phyloP scores from a whole-genome alignment of 768 basidiomycete genomes.

The Nevesoporus exiguus region DNA sequence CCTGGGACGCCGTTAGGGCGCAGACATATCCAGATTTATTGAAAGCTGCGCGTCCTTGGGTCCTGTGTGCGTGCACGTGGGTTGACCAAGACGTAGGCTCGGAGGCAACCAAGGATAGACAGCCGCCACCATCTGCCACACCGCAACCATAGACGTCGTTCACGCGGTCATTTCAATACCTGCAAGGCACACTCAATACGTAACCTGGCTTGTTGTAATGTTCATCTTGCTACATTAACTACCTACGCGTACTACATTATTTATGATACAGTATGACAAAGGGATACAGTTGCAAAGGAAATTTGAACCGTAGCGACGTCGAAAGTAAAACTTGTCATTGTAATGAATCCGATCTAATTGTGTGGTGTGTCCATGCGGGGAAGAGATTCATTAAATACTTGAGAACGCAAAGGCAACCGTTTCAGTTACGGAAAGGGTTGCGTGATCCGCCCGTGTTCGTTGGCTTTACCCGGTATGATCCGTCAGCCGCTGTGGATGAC shows the following conservation, averaged over 20 bases:
- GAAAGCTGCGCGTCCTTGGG: slow-evolving; percentile 16
- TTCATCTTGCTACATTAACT: slow-evolving; percentile 25
- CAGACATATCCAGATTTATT: slow-evolving; percentile 21
- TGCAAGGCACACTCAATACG: slow-evolving; percentile 9
- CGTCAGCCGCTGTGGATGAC: slow-evolving; percentile 30
- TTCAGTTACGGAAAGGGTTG: slow-evolving; percentile 52
- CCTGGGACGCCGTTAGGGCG: slow-evolving; percentile 19
- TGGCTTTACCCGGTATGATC: slow-evolving; percentile 42
- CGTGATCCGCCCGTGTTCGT: slow-evolving; percentile 43
- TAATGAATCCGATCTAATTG: slow-evolving; percentile 19
- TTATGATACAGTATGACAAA: slow-evolving; percentile 16
- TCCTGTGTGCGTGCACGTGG: slow-evolving; percentile 30
- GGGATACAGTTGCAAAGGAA: slow-evolving; percentile 13
- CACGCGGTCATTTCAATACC: slow-evolving; percentile 28
- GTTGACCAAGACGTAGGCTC: slow-evolving; percentile 1
- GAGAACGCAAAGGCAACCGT: slow-evolving; percentile 8
- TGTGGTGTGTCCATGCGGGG: slow-evolving; percentile 25
- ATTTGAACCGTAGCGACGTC: slow-evolving; percentile 1
- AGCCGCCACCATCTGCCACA: slow-evolving; percentile 14
- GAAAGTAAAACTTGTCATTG: slow-evolving; percentile 3
- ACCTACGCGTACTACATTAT: slow-evolving; percentile 9
- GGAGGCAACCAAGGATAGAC: slow-evolving; percentile 11
- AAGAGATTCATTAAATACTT: slow-evolving; percentile 8
- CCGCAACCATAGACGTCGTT: slow-evolving; percentile 4
- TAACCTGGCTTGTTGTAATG: slow-evolving; percentile 9